Conservation (phyloP, 139 green algal species). For the Micractinium conductrix region DNA sequence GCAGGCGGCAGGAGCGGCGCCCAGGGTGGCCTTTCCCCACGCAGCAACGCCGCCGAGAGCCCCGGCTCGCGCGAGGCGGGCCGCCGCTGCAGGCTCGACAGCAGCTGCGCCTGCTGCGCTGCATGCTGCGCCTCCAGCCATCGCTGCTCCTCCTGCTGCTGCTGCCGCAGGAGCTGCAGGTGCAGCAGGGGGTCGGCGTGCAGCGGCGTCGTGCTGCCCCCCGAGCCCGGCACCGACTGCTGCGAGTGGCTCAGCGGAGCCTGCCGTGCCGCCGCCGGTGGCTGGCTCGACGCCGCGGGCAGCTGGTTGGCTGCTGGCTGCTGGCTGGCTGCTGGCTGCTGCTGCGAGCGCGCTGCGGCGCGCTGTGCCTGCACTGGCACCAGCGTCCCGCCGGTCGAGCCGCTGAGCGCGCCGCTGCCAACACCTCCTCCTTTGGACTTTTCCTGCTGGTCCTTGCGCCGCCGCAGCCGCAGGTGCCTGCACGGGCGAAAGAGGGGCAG, state of each 20-base stretch:
- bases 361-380: background rate
- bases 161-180: background rate
- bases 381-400: too few species aligned
- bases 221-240: too few species aligned
- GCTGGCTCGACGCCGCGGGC: too few species aligned
- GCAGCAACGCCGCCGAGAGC: too few species aligned
- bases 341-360: background rate
- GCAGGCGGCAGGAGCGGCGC: too few species aligned
- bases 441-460: background rate
- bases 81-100: background rate
- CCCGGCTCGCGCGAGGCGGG: too few species aligned
- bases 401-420: background rate
- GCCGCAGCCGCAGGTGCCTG: constrained; percentile 6
- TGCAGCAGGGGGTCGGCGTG: background rate
- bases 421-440: too few species aligned
- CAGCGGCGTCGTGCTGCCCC: too few species aligned
- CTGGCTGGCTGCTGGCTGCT: background rate
- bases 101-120: constrained; percentile 5
- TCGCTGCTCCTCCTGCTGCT: constrained; percentile 8
- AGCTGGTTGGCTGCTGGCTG: too few species aligned
- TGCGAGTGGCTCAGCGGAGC: too few species aligned
- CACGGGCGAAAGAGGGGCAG: background rate
- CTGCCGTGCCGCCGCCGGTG: too few species aligned
- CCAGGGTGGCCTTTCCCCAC: background rate
- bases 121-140: background rate